Percentiles rank a stretch among this genome's conserved stretches.
Conservation (phyloP, 176 grass and related monocot species). For the Avena sativa region DNA sequence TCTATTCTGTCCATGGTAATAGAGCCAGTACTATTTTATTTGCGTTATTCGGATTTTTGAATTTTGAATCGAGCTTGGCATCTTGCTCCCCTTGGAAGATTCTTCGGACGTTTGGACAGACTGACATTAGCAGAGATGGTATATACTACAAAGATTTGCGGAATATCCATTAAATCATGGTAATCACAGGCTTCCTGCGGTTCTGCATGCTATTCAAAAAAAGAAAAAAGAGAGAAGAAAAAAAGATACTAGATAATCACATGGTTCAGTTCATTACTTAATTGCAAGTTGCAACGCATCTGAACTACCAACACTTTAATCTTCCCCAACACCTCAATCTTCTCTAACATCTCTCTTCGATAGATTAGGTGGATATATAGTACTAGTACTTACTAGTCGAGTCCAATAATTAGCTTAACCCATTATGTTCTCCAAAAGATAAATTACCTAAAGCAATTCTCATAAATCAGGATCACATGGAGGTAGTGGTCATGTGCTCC, state of each 20-base stretch:
- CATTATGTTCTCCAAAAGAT: not conserved
- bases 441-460: not conserved
- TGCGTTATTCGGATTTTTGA: not conserved
- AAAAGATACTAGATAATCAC: not conserved
- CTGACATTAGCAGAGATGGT: not conserved
- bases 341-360: not conserved
- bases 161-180: not conserved
- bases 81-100: not conserved
- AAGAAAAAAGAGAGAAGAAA: no score
- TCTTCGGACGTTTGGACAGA: no score
- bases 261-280: not conserved
- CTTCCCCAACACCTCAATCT: not conserved
- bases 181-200: not conserved
- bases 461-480: constrained; percentile 51
- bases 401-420: not conserved
- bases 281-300: not conserved
- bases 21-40: not conserved
- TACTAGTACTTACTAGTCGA: not conserved
- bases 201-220: not conserved
- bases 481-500: constrained; percentile 50
- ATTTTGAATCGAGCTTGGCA: constrained; percentile 30
- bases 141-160: not conserved
- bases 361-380: not conserved
- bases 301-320: not conserved
- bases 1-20: not conserved